Conservation (phyloP, 495 filamentous ascomycete genomes). For the Massariosphaeria phaeospora region DNA sequence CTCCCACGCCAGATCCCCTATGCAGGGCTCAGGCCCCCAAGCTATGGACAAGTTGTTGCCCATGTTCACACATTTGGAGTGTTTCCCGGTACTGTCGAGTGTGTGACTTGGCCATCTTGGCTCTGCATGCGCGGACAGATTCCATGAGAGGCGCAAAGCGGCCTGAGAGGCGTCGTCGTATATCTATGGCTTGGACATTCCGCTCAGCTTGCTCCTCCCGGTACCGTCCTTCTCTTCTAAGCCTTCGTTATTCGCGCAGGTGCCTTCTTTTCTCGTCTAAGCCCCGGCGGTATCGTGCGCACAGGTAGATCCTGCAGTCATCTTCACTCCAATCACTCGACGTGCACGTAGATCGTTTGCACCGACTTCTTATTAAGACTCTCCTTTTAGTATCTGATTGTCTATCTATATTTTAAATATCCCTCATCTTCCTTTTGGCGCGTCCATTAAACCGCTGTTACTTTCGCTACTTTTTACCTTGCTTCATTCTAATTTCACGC, state of each 20-base stretch:
- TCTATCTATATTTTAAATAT: background rate
- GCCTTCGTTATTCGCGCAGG: background rate
- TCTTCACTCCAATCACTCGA: background rate
- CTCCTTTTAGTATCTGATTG: background rate
- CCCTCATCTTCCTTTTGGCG: conserved; percentile 8
- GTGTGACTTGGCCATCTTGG: conserved; percentile 29
- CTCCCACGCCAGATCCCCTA: too few species aligned
- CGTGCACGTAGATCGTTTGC: conserved; percentile 13
- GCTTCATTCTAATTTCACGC: background rate
- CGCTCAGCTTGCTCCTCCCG: background rate
- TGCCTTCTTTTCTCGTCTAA: background rate
- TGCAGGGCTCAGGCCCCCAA: too few species aligned
- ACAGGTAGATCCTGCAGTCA: background rate
- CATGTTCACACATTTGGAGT: background rate
- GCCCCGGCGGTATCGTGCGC: background rate
- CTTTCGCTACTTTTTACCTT: background rate
- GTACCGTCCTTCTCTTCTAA: background rate
- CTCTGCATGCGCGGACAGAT: background rate
- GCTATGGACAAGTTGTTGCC: too few species aligned
- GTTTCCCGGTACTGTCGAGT: background rate
- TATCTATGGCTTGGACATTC: conserved; percentile 10
- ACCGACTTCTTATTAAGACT: background rate
- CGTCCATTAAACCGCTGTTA: background rate
- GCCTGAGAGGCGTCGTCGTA: too few species aligned
- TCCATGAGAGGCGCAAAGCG: background rate